Evolutionary conservation across 306 rosid species (phyloP).

Genomic region (Pterocarpus santalinus): DNA sequence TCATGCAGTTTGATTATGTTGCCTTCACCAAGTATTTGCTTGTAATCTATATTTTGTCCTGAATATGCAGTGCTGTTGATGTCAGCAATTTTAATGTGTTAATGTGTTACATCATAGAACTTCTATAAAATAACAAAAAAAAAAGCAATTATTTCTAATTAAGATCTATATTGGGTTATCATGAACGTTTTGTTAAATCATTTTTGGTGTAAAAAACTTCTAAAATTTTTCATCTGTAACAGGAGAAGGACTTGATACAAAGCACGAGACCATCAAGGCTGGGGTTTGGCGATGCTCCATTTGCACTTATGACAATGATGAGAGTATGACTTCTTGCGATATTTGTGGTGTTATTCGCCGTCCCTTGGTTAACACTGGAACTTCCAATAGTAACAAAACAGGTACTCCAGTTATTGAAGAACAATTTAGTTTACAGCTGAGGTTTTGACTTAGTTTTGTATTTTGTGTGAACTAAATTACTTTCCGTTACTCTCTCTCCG

Average conservation of each 20-base stretch:
- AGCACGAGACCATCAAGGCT: conserved; percentile 52
- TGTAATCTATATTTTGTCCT: conserved; percentile 9
- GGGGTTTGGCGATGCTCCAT: conserved; percentile 81
- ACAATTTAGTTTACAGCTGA: conserved; percentile 18
- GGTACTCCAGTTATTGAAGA: conserved; percentile 62
- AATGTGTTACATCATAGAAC: neutral
- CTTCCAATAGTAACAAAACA: conserved; percentile 54
- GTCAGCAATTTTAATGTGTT: neutral
- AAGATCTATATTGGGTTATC: conserved; percentile 12
- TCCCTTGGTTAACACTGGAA: conserved; percentile 50
- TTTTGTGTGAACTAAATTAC: conserved; percentile 25
- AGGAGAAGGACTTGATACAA: conserved; percentile 59
- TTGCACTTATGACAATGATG: conserved; percentile 93
- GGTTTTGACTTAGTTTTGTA: conserved; percentile 5
- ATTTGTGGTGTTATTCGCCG: conserved; percentile 88
- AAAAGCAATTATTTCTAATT: neutral
- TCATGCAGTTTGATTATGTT: neutral
- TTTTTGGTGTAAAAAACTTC: conserved; percentile 23
- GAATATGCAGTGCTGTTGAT: neutral
- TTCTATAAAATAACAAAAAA: neutral
- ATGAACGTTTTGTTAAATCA: neutral
- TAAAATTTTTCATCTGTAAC: conserved; percentile 44
- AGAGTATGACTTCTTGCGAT: conserved; percentile 75
- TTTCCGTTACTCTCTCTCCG: neutral
- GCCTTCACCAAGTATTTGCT: conserved; percentile 13